These are phyloP conservation scores for Boechera retrofracta DNA, from an alignment of 345 rosid genomes.

Conservation along the genomic window DNA sequence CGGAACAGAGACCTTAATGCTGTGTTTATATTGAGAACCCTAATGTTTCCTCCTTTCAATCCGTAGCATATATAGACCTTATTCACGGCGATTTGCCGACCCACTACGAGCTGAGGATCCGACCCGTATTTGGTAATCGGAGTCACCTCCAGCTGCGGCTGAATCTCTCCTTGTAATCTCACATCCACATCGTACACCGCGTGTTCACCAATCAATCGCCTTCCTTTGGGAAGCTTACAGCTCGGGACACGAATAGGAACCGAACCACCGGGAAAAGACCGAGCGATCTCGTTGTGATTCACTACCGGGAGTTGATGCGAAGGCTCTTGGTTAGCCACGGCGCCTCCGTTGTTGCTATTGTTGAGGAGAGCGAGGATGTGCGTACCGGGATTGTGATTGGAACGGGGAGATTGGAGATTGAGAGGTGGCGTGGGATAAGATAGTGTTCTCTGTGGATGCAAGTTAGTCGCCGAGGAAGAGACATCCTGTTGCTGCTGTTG, in stretches of 20 bases:
- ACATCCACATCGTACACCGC: constrained; percentile 71
- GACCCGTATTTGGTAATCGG: constrained; percentile 91
- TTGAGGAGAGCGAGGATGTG: constrained; percentile 75
- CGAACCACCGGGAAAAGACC: constrained; percentile 43
- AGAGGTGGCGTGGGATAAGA: constrained; percentile 52
- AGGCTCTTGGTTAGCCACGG: constrained; percentile 43
- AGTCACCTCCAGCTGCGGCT: constrained; percentile 87
- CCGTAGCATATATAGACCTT: constrained; percentile 83
- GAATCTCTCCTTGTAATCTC: constrained; percentile 66
- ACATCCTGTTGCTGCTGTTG: constrained; percentile 17
- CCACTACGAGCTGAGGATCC: constrained; percentile 81
- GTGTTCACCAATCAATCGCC: constrained; percentile 60
- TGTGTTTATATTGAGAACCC: constrained; percentile 84
- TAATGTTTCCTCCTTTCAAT: constrained; percentile 76
- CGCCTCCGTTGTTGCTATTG: constrained; percentile 34
- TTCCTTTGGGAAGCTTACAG: constrained; percentile 64
- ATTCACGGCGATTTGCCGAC: constrained; percentile 87
- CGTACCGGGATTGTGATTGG: constrained; percentile 60
- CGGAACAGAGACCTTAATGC: constrained; percentile 82
- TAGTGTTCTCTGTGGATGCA: constrained; percentile 46
- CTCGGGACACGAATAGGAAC: constrained; percentile 57
- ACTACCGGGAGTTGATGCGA: constrained; percentile 34
- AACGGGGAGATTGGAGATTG: constrained; percentile 47
- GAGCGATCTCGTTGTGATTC: constrained; percentile 43
- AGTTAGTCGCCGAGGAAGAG: constrained; percentile 47